phyloP scores from a whole-genome alignment of 2,329 filamentous ascomycete species.

The Domatiomyces catenatus region DNA sequence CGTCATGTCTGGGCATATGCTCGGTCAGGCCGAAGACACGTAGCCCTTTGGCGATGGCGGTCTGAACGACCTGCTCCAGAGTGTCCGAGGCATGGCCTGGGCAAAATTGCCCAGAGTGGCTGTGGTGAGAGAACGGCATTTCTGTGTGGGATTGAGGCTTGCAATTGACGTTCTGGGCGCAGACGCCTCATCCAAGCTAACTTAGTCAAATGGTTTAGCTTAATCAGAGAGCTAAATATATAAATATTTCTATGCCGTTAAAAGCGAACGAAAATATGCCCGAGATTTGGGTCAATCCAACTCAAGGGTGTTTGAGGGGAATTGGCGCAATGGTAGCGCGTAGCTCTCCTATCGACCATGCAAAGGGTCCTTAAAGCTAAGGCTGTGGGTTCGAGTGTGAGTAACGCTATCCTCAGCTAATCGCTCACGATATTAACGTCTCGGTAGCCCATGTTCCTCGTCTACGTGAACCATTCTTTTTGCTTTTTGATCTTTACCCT shows the following conservation, averaged over 20 bases:
- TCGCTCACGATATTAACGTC: not conserved
- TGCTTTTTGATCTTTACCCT: too few relatives aligned
- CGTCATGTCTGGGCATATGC: conserved; percentile 72
- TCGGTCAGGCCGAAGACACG: conserved; percentile 77
- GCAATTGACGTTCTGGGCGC: not conserved
- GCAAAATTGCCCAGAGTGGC: conserved; percentile 96
- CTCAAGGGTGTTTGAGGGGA: not conserved
- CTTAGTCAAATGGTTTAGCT: not conserved
- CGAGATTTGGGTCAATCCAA: not conserved
- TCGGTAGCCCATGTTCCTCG: not conserved
- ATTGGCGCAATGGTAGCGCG: conserved; percentile 20
- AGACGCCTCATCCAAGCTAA: not conserved
- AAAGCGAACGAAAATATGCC: not conserved
- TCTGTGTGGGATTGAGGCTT: not conserved
- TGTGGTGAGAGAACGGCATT: conserved; percentile 97
- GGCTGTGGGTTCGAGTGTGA: conserved; percentile 18
- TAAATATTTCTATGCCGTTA: not conserved
- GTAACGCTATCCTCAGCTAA: not conserved
- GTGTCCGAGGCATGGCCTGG: conserved; percentile 70
- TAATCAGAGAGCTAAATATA: not conserved
- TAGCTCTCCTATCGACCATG: conserved; percentile 16
- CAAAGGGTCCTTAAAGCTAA: conserved; percentile 10
- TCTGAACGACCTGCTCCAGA: conserved; percentile 67
- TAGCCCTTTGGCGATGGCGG: conserved; percentile 65
- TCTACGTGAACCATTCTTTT: too few relatives aligned